These are phyloP conservation scores for Physocladia obscura DNA, from an alignment of 192 early-diverging fungal species.

Conservation along the genomic window DNA sequence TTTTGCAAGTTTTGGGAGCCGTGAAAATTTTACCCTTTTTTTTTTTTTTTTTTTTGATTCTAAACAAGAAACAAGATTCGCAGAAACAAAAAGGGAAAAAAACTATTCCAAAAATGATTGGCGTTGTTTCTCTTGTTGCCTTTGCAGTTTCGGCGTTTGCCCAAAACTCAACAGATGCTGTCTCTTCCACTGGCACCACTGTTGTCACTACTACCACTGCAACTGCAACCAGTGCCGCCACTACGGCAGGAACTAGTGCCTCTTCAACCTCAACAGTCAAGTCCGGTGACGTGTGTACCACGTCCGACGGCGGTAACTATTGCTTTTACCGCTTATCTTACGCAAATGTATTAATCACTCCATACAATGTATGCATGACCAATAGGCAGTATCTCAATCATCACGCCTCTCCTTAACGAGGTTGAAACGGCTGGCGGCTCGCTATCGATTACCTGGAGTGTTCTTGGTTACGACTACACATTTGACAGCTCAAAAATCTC, in stretches of 20 bases:
- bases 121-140: background rate
- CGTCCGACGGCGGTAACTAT: background rate
- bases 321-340: too few relatives aligned
- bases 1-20: too few relatives aligned
- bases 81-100: background rate
- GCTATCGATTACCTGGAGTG: background rate
- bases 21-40: too few relatives aligned
- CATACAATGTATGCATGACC: too few relatives aligned
- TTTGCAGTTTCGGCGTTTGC: background rate
- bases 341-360: too few relatives aligned
- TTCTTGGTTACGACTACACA: background rate
- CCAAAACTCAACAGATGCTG: background rate
- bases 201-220: conserved; percentile 2
- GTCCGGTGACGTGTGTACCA: background rate
- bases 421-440: background rate
- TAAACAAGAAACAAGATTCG: background rate
- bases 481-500: background rate
- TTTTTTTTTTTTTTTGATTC: background rate
- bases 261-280: too few relatives aligned
- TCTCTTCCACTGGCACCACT: background rate
- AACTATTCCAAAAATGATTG: background rate
- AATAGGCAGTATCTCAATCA: background rate
- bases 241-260: background rate
- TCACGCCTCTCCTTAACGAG: background rate
- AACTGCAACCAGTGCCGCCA: background rate